Base-by-base conservation (phyloP, 345 rosid genomes). In the Carallia pectinifolia region DNA sequence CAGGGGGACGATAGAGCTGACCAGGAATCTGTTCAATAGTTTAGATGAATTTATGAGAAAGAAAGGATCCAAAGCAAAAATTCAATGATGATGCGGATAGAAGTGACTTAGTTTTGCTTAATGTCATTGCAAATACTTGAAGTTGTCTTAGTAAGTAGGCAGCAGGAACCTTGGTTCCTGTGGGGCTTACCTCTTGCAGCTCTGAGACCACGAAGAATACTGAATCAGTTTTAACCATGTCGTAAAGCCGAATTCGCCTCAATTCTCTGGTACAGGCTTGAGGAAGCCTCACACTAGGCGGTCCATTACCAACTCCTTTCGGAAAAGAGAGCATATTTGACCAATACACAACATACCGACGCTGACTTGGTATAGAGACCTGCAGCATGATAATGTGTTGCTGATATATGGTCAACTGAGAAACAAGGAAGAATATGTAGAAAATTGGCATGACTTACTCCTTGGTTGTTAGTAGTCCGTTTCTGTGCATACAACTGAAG, bases 351-450 rank as follows among this genome's bases (percentile, higher is more conserved):
- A 94, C 97, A 62, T 94, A 94, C 23, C 98, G 86, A 10, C 90
- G 90, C 71, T 94, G 98, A 89, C 98, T 94, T 67, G 97, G 93
- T 79, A 91, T 91, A 9, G 98, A 90, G 59, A 94, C 98, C 98
- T 94, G 74, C 55, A 66, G 36, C 59, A 68, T 23, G 65, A 56
- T 59, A 12, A 12, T 44, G 50, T 44, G 50, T 44, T 44, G 50
- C 17, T 44, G 50, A 44, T 44, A 44, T 12, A 12, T 44, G 50
- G 50, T 12, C 50, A 12, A 44, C 4, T 44, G 50, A 15, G 50
- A 13, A 44, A 13, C 17, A 44, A 44, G 50, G 50, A 44, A 44
- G 50, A 44, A 44, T 12, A 12, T 12, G 12, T 44, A 44, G 50
- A 44, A 44, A 44, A 44, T 44, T 54, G 53, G 18, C 44, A 31